Evolutionary conservation across 371 early-diverging fungal genomes (phyloP).

Genomic region (Cokeromyces recurvatus): DNA sequence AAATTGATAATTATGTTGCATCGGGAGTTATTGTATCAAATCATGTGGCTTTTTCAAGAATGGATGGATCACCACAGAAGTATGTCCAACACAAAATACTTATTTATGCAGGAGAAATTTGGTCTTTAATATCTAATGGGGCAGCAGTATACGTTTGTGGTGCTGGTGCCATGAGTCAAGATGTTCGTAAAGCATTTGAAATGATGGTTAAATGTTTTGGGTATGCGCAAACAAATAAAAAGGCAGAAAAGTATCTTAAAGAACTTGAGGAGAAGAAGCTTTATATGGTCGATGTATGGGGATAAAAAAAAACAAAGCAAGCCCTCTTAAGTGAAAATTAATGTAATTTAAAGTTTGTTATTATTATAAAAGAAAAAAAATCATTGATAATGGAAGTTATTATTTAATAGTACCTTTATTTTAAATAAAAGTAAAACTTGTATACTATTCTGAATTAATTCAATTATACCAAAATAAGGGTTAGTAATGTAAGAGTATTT

Average conservation of each 20-base stretch:
- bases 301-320: too few relatives aligned
- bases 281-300: conserved; percentile 43
- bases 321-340: too few relatives aligned
- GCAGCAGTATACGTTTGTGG: conserved; percentile 37
- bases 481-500: too few relatives aligned
- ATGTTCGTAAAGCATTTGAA: conserved; percentile 31
- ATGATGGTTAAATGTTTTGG: conserved; percentile 30
- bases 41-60: conserved; percentile 69
- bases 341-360: too few relatives aligned
- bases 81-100: conserved; percentile 42
- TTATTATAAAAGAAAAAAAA: too few relatives aligned
- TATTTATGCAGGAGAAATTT: conserved; percentile 25
- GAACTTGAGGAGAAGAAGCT: conserved; percentile 14
- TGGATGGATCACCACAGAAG: conserved; percentile 15
- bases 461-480: too few relatives aligned
- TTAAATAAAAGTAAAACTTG: too few relatives aligned
- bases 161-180: conserved; percentile 35
- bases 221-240: conserved; percentile 13
- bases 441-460: too few relatives aligned
- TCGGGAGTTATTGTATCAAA: conserved; percentile 46
- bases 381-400: too few relatives aligned
- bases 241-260: conserved; percentile 23
- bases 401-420: too few relatives aligned
- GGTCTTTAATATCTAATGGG: conserved; percentile 13
- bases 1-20: conserved; percentile 48